These are phyloP conservation scores for Phytophthora litchii DNA, from an alignment of 352 stramenopile genomes.

Conservation along the genomic window DNA sequence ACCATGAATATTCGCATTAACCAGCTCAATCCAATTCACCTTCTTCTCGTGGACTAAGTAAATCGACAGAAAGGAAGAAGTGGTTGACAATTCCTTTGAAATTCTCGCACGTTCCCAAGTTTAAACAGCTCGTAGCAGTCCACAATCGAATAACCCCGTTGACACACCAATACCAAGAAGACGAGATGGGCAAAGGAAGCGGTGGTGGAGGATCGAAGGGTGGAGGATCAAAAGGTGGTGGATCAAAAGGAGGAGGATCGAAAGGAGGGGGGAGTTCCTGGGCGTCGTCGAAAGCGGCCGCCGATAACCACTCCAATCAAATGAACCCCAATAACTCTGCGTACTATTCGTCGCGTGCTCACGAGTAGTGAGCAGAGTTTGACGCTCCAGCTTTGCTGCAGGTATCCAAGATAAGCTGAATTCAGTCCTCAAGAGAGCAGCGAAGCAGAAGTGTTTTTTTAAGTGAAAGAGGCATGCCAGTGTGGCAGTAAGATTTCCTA, in stretches of 20 bases:
- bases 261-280: conserved; percentile 1
- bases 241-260: not conserved
- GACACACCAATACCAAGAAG: not conserved
- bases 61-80: too few relatives aligned
- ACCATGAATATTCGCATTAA: not conserved
- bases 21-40: not conserved
- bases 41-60: conserved; percentile 1
- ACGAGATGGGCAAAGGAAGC: conserved; percentile 23
- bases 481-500: conserved; percentile 3
- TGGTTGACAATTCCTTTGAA: not conserved
- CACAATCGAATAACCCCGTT: conserved; percentile 12
- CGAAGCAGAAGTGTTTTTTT: not conserved
- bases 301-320: conserved; percentile 44
- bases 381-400: not conserved
- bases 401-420: not conserved
- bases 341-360: conserved; percentile 35
- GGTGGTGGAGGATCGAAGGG: conserved; percentile 20
- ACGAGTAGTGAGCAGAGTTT: conserved; percentile 7
- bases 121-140: not conserved
- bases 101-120: not conserved
- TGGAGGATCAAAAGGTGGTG: not conserved
- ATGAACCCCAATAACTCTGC: conserved; percentile 48
- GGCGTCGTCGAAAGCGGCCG: conserved; percentile 29
- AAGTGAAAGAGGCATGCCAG: not conserved
- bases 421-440: not conserved